A percentile compares a stretch with the other conserved stretches of the same genome.
These are phyloP conservation scores for Gryganskiella cystojenkinii DNA, from an alignment of 192 early-diverging fungal genomes.

Conservation along the genomic window DNA sequence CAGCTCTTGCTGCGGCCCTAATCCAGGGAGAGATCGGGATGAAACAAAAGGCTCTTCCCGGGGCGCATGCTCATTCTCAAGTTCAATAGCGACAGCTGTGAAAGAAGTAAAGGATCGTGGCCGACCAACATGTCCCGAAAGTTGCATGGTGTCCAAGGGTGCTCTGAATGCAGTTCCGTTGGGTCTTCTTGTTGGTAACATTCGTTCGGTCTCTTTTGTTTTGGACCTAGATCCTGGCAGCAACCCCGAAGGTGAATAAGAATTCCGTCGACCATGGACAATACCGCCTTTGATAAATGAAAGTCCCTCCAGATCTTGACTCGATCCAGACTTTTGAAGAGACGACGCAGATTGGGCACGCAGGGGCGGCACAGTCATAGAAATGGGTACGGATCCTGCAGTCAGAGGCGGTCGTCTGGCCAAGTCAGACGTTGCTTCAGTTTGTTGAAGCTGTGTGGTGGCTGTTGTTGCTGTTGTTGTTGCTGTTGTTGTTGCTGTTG, in stretches of 20 bases:
- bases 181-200: background rate
- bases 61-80: conserved; percentile 15
- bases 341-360: too few relatives aligned
- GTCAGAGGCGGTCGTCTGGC: background rate
- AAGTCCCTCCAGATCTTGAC: background rate
- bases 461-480: background rate
- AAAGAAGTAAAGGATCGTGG: conserved; percentile 27
- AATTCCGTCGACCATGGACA: background rate
- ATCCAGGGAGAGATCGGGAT: too few relatives aligned
- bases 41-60: background rate
- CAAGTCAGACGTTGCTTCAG: background rate
- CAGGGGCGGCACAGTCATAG: too few relatives aligned
- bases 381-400: too few relatives aligned
- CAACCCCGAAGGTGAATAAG: background rate
- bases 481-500: background rate
- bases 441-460: background rate
- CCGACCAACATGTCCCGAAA: conserved; percentile 12
- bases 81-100: conserved; percentile 40
- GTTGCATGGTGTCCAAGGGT: conserved; percentile 13
- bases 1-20: too few relatives aligned
- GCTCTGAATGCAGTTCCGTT: background rate
- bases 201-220: background rate
- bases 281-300: background rate
- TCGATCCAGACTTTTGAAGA: too few relatives aligned
- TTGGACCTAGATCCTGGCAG: background rate